Percentiles rank a stretch among this genome's conserved stretches.
These are phyloP conservation scores for Pelagophyceae sp. DNA, from an alignment of 352 stramenopile species.

Conservation along the genomic window DNA sequence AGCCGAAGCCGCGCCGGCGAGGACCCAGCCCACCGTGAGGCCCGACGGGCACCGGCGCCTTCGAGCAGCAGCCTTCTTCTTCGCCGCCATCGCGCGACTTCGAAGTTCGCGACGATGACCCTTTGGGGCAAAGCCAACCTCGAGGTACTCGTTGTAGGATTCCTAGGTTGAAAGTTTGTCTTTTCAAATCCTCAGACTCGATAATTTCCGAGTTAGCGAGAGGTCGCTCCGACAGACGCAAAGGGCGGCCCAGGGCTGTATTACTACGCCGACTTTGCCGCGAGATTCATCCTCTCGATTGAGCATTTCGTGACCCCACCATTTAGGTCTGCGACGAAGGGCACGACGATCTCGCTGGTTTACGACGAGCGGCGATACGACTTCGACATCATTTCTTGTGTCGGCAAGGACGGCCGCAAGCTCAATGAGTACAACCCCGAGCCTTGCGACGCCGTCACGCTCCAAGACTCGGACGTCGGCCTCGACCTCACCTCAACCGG, in stretches of 20 bases:
- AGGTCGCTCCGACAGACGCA: too few species aligned
- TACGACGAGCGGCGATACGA: conserved; percentile 2
- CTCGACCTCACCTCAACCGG: conserved; percentile 1
- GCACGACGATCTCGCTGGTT: conserved; percentile 10
- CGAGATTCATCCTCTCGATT: not conserved
- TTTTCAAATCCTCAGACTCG: too few species aligned
- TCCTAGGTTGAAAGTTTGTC: too few species aligned
- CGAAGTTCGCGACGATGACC: too few species aligned
- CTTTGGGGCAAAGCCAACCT: too few species aligned
- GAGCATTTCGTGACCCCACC: too few species aligned
- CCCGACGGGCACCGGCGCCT: not conserved
- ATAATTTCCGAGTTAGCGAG: too few species aligned
- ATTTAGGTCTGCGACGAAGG: conserved; percentile 6
- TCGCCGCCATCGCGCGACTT: not conserved
- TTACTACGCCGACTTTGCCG: too few species aligned
- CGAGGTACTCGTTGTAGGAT: too few species aligned
- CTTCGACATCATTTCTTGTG: not conserved
- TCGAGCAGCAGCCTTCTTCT: not conserved
- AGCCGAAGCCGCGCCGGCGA: not conserved
- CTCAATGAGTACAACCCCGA: conserved; percentile 6
- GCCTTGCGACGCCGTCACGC: conserved; percentile 5
- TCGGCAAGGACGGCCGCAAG: not conserved
- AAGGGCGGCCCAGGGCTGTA: too few species aligned
- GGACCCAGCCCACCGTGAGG: not conserved
- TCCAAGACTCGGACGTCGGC: conserved; percentile 13